These are phyloP conservation scores for Xylaria sp. DNA, from an alignment of 2,329 filamentous ascomycete species.

Conservation along the genomic window DNA sequence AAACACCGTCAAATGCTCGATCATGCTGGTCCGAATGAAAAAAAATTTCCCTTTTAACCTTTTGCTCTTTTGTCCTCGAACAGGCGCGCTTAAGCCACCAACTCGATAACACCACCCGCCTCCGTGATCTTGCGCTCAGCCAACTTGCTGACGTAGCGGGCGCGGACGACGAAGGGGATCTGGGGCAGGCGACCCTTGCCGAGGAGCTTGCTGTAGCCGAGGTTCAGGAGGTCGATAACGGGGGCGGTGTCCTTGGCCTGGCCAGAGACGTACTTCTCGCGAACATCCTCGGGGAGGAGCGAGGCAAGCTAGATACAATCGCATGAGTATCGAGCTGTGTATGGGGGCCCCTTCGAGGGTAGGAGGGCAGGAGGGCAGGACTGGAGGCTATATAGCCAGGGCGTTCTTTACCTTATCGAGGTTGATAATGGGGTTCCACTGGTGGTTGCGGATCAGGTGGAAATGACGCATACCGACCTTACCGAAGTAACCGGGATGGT, in stretches of 20 bases:
- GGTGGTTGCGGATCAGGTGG: constrained; percentile 92
- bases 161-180: constrained; percentile 89
- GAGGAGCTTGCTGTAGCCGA: constrained; percentile 97
- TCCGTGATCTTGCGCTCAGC: constrained; percentile 99
- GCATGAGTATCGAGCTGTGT: constrained; percentile 5
- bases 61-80: constrained; percentile 1
- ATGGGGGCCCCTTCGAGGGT: not conserved
- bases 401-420: constrained; percentile 74
- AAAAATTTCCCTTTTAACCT: not conserved
- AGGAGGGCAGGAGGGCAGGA: not conserved
- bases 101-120: constrained; percentile 65
- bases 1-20: constrained; percentile 20
- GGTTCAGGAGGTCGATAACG: constrained; percentile 93
- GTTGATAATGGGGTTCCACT: constrained; percentile 99
- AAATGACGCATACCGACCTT: constrained; percentile 95
- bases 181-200: constrained; percentile 96
- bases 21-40: constrained; percentile 2
- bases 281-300: constrained; percentile 86
- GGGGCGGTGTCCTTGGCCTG: constrained; percentile 84
- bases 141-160: constrained; percentile 90
- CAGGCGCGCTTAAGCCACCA: constrained; percentile 16
- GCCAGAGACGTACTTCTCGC: constrained; percentile 82
- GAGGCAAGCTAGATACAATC: constrained; percentile 69
- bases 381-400: not conserved
- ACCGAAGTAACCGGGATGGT: constrained; percentile 98